Evolutionary conservation across 176 grass and related monocot genomes (phyloP).

Genomic region (Avena atlantica): DNA sequence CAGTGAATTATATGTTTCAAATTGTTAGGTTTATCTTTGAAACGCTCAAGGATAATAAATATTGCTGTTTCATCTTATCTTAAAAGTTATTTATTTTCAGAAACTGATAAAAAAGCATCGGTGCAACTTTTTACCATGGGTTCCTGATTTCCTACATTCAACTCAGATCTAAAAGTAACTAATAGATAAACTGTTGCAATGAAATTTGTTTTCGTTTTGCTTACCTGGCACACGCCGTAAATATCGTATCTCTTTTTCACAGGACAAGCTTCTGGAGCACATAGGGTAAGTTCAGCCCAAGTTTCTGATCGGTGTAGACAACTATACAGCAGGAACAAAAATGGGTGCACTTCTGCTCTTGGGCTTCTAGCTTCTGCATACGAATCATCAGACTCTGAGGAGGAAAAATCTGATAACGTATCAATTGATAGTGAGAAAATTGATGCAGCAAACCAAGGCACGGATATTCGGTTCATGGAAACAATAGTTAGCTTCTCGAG

Average conservation of each 20-base stretch:
- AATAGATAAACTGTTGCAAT: conserved; percentile 2
- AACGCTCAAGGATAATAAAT: not conserved
- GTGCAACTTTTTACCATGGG: not conserved
- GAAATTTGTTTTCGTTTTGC: conserved; percentile 20
- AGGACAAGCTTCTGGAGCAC: conserved; percentile 50
- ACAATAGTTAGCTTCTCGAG: conserved; percentile 34
- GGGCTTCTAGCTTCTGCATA: conserved; percentile 94
- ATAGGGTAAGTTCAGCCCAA: conserved; percentile 49
- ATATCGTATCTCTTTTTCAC: conserved; percentile 34
- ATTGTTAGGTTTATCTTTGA: conserved; percentile 30
- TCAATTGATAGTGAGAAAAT: conserved; percentile 43
- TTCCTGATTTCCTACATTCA: conserved; percentile 22
- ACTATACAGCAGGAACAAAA: conserved; percentile 51
- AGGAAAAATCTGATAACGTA: conserved; percentile 54
- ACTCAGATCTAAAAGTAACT: conserved; percentile 23
- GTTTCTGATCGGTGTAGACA: conserved; percentile 56
- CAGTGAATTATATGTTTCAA: conserved; percentile 10
- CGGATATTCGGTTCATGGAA: conserved; percentile 29
- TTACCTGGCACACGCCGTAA: conserved; percentile 19
- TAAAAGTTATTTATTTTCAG: conserved; percentile 16
- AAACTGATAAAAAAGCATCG: conserved; percentile 27
- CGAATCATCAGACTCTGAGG: conserved; percentile 73
- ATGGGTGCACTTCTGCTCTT: conserved; percentile 64
- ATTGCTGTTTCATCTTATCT: conserved; percentile 26
- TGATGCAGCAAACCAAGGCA: conserved; percentile 38